These are phyloP conservation scores for Mercurialis annua DNA, from an alignment of 345 rosid species.

Conservation along the genomic window DNA sequence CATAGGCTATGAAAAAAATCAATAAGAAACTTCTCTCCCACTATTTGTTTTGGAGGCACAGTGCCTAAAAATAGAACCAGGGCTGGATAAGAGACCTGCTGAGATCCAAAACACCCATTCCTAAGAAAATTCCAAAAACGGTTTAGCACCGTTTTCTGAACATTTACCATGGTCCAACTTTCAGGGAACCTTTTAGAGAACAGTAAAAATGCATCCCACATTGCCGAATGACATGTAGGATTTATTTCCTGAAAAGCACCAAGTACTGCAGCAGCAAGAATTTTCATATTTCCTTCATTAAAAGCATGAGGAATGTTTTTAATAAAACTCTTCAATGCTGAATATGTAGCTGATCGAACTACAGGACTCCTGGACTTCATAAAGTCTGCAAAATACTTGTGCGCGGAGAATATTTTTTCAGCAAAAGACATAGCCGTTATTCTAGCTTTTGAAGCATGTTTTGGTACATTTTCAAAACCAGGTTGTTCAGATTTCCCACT, in stretches of 20 bases:
- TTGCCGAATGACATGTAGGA: constrained; percentile 77
- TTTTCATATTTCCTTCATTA: constrained; percentile 57
- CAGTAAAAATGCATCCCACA: constrained; percentile 86
- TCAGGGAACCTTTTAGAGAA: constrained; percentile 73
- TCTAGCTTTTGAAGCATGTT: constrained; percentile 75
- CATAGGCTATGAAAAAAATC: constrained; percentile 71
- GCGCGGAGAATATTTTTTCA: constrained; percentile 66
- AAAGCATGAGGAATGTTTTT: constrained; percentile 68
- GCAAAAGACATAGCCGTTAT: constrained; percentile 59
- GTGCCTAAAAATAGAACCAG: constrained; percentile 62
- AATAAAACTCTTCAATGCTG: constrained; percentile 62
- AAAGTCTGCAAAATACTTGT: constrained; percentile 72
- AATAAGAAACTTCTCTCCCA: constrained; percentile 61
- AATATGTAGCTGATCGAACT: constrained; percentile 76
- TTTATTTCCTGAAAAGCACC: constrained; percentile 88
- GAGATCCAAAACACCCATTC: constrained; percentile 88
- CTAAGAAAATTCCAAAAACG: constrained; percentile 75
- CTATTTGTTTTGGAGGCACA: constrained; percentile 57
- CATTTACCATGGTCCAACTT: constrained; percentile 64
- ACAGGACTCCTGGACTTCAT: constrained; percentile 66
- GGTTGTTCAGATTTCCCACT: constrained; percentile 44
- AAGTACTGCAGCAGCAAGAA: constrained; percentile 62
- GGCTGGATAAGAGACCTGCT: constrained; percentile 87
- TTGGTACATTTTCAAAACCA: constrained; percentile 58
- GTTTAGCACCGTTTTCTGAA: constrained; percentile 60